A percentile compares a stretch with the other conserved stretches of the same genome.
phyloP scores from a whole-genome alignment of 306 rosid genomes.

The Cucurbita ficifolia region DNA sequence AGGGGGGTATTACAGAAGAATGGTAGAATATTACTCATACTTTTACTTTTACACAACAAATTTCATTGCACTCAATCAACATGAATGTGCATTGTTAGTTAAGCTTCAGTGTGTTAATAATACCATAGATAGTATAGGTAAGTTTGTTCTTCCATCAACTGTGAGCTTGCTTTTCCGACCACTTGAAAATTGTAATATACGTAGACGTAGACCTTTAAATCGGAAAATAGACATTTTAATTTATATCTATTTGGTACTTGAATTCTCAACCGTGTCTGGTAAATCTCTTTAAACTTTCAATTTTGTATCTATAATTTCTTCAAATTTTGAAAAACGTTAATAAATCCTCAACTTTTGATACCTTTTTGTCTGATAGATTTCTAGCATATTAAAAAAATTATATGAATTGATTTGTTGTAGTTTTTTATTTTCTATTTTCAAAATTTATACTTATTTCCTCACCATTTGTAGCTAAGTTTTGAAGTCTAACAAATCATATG shows the following conservation, averaged over 20 bases:
- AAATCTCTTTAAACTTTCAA: too few species aligned
- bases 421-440: too few species aligned
- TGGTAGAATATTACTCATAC: not conserved
- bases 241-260: not conserved
- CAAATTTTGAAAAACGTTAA: too few species aligned
- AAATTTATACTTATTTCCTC: too few species aligned
- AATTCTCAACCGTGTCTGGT: not conserved
- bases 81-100: slow-evolving; percentile 7
- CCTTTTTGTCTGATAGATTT: too few species aligned
- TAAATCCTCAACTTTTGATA: too few species aligned
- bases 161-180: slow-evolving; percentile 42
- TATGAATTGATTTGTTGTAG: too few species aligned
- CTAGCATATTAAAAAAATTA: too few species aligned
- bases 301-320: too few species aligned
- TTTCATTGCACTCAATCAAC: not conserved
- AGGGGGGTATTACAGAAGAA: not conserved
- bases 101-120: slow-evolving; percentile 23
- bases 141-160: slow-evolving; percentile 33
- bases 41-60: not conserved
- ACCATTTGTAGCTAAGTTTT: too few species aligned
- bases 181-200: slow-evolving; percentile 25
- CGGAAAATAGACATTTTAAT: too few species aligned
- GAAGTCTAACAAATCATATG: too few species aligned
- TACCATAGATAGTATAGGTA: slow-evolving; percentile 44
- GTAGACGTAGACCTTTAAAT: not conserved